Base-by-base conservation (phyloP, 495 filamentous ascomycete species). In the Achaetomiella virescens region DNA sequence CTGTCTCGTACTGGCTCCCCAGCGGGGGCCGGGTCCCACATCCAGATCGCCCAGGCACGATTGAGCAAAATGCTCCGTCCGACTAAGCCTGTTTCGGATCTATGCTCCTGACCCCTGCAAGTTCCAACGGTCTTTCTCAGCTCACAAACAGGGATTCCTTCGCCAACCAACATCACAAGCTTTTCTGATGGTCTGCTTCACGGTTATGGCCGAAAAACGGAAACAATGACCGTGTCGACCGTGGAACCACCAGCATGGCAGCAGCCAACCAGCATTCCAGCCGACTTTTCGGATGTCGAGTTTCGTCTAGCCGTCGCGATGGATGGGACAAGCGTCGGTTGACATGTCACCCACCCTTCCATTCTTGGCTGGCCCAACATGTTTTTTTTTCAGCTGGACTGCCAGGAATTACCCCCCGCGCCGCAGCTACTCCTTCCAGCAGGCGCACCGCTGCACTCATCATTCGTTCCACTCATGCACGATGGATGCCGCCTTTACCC, bases 31-130 rank as follows among this genome's bases (percentile, higher is more conserved):
- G 15, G 46, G 15, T 9, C 27, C 27, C 27, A 9, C 6, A 18
- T 18, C 40, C 12, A 18, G 44, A n/a, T 14, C 7, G 3, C 17
- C 21, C 29, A 35, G 29, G 21, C 27, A 21, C 48, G 21, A 29
- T 1, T 17, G 41, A n/a, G 36, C 17, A 4, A 25, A 12, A 11
- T 10, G 21, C 47, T 49, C 60, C 60, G 57, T 52, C n/a, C 42
- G n/a, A 29, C 60, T 62, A 56, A 42, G 45, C 56, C 56, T 40
- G 55, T 59, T 62, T 59, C 52, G 57, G 47, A 41, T 15, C 35
- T 8, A 12, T 51, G 41, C 55, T n/a, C 40, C 44, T 46, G 41
- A 7, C 27, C 17, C 10, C 42, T 40, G 24, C 27, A 24, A 18
- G 29, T 45, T 17, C 33, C 17, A 31, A 17, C 52, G 38, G 20